Base-by-base conservation (phyloP, 2,329 filamentous ascomycete species). In the Pseudopyricularia javanii region DNA sequence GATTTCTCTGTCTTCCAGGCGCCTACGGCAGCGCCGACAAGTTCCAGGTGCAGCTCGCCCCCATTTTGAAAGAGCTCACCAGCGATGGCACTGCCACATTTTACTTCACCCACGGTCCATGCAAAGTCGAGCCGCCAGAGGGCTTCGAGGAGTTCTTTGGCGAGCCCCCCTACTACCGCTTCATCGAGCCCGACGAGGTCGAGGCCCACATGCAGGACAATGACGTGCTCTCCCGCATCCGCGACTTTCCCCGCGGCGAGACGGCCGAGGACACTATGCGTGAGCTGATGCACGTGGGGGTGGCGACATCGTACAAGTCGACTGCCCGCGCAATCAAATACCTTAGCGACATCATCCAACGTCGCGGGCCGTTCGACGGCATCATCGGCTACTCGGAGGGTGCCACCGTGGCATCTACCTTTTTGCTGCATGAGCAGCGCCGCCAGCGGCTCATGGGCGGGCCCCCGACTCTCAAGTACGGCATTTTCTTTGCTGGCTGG, bases 311-410 rank as follows among this genome's bases (percentile, higher is more conserved):
- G 5, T 62, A 64, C 53, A 54, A 56, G 37, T 71, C 69, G 56
- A 71, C 69, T n/a, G 64, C 66, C 53, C 62, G 64, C 24, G 70
- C 70, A 2, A 66, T 73, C 53, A 64, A 69, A 53, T 71, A 64
- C 48, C 62, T 76, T 2, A 64, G 72, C 57, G 60, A 70, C 9
- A 69, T 73, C 6, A 66, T 80, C 57, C 69, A 75, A 15, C 66
- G 72, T 34, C 62, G 68, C 3, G 69, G 69, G 0, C 68, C 70
- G 2, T 70, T 78, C 54, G 72, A 76, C 54, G 79, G 75, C 3
- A 74, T 83, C 47, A 69, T 83, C 17, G 79, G 79, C 1, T 83
- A 82, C 58, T 81, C 78, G 0, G 79, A 83, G 60, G 79, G 79
- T 3, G 78, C 79, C 1, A 75, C 74, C 0, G 70, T 78, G 14